Conservation (phyloP, 1,284 basidiomycete genomes). For the Malassezia japonica region DNA sequence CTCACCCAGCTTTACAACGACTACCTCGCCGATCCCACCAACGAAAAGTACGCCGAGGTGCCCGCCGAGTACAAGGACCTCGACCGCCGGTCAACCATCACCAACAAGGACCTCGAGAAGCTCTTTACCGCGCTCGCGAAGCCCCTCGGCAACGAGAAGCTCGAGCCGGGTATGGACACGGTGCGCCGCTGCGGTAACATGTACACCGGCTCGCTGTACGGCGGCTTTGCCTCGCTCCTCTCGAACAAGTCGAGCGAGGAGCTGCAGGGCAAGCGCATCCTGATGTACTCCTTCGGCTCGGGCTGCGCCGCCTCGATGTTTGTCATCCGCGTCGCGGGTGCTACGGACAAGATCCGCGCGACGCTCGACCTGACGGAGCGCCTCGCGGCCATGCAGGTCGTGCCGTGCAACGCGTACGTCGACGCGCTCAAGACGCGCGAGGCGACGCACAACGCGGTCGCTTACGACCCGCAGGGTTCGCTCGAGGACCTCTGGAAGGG, state of each 20-base stretch:
- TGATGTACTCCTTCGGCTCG: conserved; percentile 86
- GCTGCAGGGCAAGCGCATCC: conserved; percentile 53
- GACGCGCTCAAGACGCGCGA: conserved; percentile 62
- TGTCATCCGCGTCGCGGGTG: conserved; percentile 71
- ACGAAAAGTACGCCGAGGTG: conserved; percentile 62
- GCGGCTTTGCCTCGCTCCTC: conserved; percentile 64
- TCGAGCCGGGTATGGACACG: conserved; percentile 43
- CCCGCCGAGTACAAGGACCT: conserved; percentile 59
- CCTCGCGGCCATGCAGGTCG: conserved; percentile 76
- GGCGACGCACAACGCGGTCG: conserved; percentile 84
- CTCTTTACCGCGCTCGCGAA: conserved; percentile 38
- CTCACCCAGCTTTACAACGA: conserved; percentile 63
- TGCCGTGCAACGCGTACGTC: conserved; percentile 76
- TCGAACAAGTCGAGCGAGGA: conserved; percentile 30
- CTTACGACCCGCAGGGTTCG: conserved; percentile 75
- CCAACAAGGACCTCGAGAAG: conserved; percentile 93
- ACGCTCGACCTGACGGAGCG: conserved; percentile 71
- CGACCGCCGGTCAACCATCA: conserved; percentile 55
- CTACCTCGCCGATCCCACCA: conserved; percentile 69
- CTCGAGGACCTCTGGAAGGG: conserved; percentile 89
- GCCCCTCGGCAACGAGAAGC: conserved; percentile 25
- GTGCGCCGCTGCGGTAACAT: conserved; percentile 65
- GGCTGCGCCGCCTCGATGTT: conserved; percentile 89
- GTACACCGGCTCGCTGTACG: conserved; percentile 96
- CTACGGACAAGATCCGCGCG: conserved; percentile 66